Evolutionary conservation across 352 stramenopile species (phyloP), one percentile per base, ranked within the genome.

Genomic region (Phytophthora cajani): DNA sequence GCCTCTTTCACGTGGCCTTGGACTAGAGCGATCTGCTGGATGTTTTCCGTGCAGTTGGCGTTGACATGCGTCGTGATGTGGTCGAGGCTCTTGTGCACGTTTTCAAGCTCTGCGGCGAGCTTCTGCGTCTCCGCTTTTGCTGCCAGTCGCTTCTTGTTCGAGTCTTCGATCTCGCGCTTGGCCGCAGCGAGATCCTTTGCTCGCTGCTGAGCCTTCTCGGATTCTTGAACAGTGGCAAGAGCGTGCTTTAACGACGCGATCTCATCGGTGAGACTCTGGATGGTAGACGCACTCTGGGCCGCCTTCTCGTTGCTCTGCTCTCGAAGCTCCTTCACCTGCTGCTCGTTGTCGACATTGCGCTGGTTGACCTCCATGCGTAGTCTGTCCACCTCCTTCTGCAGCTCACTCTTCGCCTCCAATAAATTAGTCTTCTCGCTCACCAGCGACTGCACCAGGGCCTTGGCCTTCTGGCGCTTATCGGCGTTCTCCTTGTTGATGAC

Each of bases 41-140:
- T 71, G 25, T 80, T 88, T 10, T 80, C 67, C 6, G 81, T 78
- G 66, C 84, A 92, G 14, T 80, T 85, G 0, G 80, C 79, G 32
- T 79, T 80, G 4, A 87, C 76, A 47, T 85, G 78, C 5, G 90
- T 85, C 23, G 69, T 79, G 38, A 90, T 72, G 46, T 89, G 81
- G 12, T 66, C 78, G 12, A 90, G 66, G 25, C 73, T 82, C 66
- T 91, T 91, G 60, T 94, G 87, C 16, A 89, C 72, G 25, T 67
- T 84, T 54, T 94, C 87, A 3, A 94, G 73, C 56, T 94, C 87
- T 14, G 91, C 73, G 1, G 85, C 85, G 9, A 94, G 78, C 58
- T 92, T 92, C 63, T 94, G 87, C 1, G 85, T 94, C 66, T 94
- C 87, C 2, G 87, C 82, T 47, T 94, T 94, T 0, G 87, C 87